These are phyloP conservation scores for Ustilago nuda DNA, from an alignment of 1,284 basidiomycete species.

Conservation along the genomic window DNA sequence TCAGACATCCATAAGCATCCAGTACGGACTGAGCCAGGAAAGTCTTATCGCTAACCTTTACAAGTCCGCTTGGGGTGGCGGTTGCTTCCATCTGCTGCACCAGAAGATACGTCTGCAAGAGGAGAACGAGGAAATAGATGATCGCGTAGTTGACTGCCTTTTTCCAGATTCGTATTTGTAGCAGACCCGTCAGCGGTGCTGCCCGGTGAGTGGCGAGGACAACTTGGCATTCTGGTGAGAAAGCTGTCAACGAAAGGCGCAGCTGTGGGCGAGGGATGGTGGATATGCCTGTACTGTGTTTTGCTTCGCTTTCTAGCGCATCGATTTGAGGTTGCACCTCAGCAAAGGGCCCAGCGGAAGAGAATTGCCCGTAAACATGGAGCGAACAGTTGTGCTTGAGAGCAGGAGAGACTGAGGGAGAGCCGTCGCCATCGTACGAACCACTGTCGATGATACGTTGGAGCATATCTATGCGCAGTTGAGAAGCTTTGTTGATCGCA, in stretches of 20 bases:
- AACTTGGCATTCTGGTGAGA: slow-evolving; percentile 66
- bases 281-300: slow-evolving; percentile 58
- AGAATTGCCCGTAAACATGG: slow-evolving; percentile 63
- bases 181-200: slow-evolving; percentile 24
- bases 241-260: slow-evolving; percentile 52
- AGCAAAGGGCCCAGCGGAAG: slow-evolving; percentile 43
- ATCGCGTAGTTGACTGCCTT: slow-evolving; percentile 58
- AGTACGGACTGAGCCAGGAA: slow-evolving; percentile 60
- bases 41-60: slow-evolving; percentile 57
- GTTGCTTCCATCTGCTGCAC: slow-evolving; percentile 68
- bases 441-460: slow-evolving; percentile 41
- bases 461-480: slow-evolving; percentile 55
- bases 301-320: slow-evolving; percentile 62
- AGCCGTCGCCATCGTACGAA: slow-evolving; percentile 26
- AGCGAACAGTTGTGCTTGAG: slow-evolving; percentile 63
- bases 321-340: slow-evolving; percentile 38
- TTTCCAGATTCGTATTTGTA: slow-evolving; percentile 59
- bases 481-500: slow-evolving; percentile 60
- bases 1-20: slow-evolving; percentile 58
- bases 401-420: background rate
- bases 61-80: slow-evolving; percentile 56
- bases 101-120: slow-evolving; percentile 55
- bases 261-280: slow-evolving; percentile 50
- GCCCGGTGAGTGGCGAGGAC: slow-evolving; percentile 45
- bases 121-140: slow-evolving; percentile 55